Base-by-base conservation (phyloP, 345 rosid genomes). In the Gossypium herbaceum region DNA sequence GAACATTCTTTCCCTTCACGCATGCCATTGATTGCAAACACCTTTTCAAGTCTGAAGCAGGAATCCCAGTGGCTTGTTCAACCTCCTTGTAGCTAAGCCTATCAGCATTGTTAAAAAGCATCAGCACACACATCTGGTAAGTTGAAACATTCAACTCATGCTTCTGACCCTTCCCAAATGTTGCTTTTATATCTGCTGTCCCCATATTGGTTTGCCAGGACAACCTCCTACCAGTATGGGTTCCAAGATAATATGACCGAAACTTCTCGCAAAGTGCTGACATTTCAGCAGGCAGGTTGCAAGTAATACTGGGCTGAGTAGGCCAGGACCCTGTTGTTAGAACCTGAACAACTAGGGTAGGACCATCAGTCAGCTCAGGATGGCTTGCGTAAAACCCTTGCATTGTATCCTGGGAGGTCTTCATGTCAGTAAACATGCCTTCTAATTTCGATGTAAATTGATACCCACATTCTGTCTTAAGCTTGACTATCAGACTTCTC, bases 151-250 rank as follows among this genome's bases (percentile, higher is more conserved):
- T 95, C 86, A 95, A 77, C 80, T 93, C 99, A 68, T 95, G 99
- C 85, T 89, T 95, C 88, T 92, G 99, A 82, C 98, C 99, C 80
- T 91, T 95, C 71, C 93, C 99, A 54, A 95, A 95, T 6, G 77
- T 66, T 34, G 99, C 98, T 78, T 88, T 95, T 74, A 95, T 84
- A 72, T 95, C 99, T 0, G 99, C 99, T 39, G 97, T 86, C 67
- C 99, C 99, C 99, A 91, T 95, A 86, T 95, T 95, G 16, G 99
- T 95, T 81, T 95, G 99, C 99, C 99, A 95, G 7, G 99, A 86
- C 72, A 95, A 74, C 80, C 99, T 87, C 84, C 99, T 78, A 17
- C 99, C 99, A 7, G 93, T 95, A 69, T 93, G 99, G 39, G 98
- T 95, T 61, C 99, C 99, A n/a, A 95, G 98, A 84, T 95, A 95